phyloP scores from a whole-genome alignment of 768 basidiomycete species.

The Calocybe gangraenosa region DNA sequence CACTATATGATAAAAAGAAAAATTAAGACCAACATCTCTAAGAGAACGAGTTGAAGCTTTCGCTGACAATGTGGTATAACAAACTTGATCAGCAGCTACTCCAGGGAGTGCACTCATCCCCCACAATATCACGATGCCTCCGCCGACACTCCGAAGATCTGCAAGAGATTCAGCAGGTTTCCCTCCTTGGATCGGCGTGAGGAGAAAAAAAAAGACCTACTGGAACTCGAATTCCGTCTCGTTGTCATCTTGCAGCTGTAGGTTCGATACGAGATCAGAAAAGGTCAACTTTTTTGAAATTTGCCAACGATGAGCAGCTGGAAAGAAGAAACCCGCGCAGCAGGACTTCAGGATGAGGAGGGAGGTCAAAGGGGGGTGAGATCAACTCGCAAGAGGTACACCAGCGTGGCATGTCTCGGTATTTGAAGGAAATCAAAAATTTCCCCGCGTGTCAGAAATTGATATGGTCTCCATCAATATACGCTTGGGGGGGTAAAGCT shows the following conservation, averaged over 20 bases:
- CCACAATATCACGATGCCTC: slow-evolving; percentile 11
- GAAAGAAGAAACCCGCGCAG: slow-evolving; percentile 18
- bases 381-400: slow-evolving; percentile 17
- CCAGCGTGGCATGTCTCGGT: too few species aligned
- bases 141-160: slow-evolving; percentile 16
- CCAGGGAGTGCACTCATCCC: slow-evolving; percentile 14
- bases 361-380: slow-evolving; percentile 15
- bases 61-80: slow-evolving; percentile 17
- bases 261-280: slow-evolving; percentile 7
- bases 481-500: too few species aligned
- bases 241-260: slow-evolving; percentile 6
- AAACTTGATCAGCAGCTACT: slow-evolving; percentile 18
- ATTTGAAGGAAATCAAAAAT: not conserved
- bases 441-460: too few species aligned
- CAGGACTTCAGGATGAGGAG: slow-evolving; percentile 18
- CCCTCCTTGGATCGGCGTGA: not conserved
- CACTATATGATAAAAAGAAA: slow-evolving; percentile 2
- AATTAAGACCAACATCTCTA: not conserved
- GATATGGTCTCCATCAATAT: too few species aligned
- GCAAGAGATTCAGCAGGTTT: not conserved
- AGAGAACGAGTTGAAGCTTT: not conserved
- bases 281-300: slow-evolving; percentile 14
- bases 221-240: slow-evolving; percentile 11
- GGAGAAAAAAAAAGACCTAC: slow-evolving; percentile 2
- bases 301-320: slow-evolving; percentile 10